These are phyloP conservation scores for Boletus vermiculosoides DNA, from an alignment of 768 basidiomycete genomes.

Conservation along the genomic window DNA sequence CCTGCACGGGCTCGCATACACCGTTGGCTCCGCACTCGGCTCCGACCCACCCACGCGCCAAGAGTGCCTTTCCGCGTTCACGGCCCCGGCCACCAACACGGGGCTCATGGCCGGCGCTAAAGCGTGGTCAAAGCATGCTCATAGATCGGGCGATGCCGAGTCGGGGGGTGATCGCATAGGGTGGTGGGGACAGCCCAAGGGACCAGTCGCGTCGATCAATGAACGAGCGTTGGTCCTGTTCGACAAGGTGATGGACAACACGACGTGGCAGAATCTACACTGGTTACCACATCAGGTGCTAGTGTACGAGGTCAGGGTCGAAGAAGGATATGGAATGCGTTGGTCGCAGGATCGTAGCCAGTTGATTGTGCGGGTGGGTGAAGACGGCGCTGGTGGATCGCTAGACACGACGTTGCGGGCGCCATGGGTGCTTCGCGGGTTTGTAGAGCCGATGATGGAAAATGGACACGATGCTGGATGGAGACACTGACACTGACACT, in stretches of 20 bases:
- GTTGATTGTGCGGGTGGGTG: neutral
- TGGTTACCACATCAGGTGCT: conserved; percentile 62
- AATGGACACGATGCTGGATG: conserved; percentile 64
- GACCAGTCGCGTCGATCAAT: conserved; percentile 53
- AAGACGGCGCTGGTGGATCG: neutral
- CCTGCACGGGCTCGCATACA: conserved; percentile 55
- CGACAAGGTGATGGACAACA: conserved; percentile 48
- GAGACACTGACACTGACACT: conserved; percentile 49
- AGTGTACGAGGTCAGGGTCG: conserved; percentile 59
- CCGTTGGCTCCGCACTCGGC: conserved; percentile 55
- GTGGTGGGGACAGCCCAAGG: conserved; percentile 59
- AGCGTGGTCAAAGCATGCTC: conserved; percentile 67
- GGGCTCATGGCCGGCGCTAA: conserved; percentile 59
- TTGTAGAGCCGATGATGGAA: conserved; percentile 67
- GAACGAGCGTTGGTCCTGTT: conserved; percentile 51
- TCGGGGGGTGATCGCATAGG: conserved; percentile 30
- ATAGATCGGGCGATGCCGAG: conserved; percentile 40
- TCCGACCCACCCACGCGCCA: conserved; percentile 48
- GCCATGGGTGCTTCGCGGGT: conserved; percentile 60
- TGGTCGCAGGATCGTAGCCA: conserved; percentile 52
- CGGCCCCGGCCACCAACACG: conserved; percentile 43
- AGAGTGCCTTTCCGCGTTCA: conserved; percentile 53
- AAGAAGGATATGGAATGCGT: conserved; percentile 65
- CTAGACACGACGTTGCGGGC: conserved; percentile 6
- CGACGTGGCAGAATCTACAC: conserved; percentile 64